Conservation (phyloP, 306 rosid species). For the Lupinus albus region DNA sequence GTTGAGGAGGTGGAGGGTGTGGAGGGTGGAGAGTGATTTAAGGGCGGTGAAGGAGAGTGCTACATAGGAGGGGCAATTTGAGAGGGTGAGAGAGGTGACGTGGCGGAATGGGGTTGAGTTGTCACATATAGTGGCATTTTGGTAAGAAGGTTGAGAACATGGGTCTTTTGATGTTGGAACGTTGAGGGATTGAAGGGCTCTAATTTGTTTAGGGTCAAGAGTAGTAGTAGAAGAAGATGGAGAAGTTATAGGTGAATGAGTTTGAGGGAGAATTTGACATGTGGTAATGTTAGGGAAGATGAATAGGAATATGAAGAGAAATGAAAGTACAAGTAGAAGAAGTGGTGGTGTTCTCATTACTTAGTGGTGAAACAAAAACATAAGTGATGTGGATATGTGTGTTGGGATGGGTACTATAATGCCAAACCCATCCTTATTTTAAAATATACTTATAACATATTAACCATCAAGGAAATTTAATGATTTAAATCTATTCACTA, state of each 20-base stretch:
- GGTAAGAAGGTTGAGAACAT: constrained; percentile 57
- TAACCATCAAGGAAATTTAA: no score
- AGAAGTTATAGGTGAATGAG: constrained; percentile 34
- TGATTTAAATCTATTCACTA: no score
- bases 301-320: constrained; percentile 28
- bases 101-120: constrained; percentile 77
- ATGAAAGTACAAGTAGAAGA: background rate
- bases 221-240: constrained; percentile 27
- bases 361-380: constrained; percentile 30
- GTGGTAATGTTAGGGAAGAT: constrained; percentile 29
- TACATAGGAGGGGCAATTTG: constrained; percentile 76
- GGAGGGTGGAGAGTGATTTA: constrained; percentile 79
- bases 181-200: constrained; percentile 86
- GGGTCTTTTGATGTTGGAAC: constrained; percentile 84
- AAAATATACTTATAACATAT: no score
- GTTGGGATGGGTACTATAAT: no score
- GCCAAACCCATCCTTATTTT: no score
- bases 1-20: constrained; percentile 68
- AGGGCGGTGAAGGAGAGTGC: constrained; percentile 91
- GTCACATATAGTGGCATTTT: constrained; percentile 76
- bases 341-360: constrained; percentile 39
- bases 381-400: no score
- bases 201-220: constrained; percentile 84
- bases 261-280: constrained; percentile 35
- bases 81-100: constrained; percentile 65